Conservation (phyloP, 1,284 basidiomycete genomes). For the Apiotrichum porosum region DNA sequence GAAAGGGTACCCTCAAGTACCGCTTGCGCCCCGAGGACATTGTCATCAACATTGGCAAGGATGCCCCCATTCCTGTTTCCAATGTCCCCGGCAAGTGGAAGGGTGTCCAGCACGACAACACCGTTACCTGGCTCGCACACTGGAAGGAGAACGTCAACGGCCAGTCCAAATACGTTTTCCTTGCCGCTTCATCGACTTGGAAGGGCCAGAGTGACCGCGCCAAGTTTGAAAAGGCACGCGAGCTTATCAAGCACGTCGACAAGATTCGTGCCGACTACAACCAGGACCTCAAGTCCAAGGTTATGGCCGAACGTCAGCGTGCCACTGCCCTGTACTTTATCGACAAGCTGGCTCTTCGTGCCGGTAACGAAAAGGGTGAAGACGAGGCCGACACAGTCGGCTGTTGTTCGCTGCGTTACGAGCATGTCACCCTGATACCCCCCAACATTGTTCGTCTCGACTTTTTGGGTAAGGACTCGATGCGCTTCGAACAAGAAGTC, state of each 20-base stretch:
- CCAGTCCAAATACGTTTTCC: constrained; percentile 91
- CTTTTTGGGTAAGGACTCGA: constrained; percentile 96
- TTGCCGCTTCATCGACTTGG: constrained; percentile 86
- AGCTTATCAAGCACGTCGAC: constrained; percentile 86
- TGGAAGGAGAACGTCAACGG: constrained; percentile 95
- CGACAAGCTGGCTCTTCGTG: constrained; percentile 87
- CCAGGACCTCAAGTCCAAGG: constrained; percentile 75
- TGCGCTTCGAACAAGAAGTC: constrained; percentile 88
- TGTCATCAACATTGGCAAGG: constrained; percentile 82
- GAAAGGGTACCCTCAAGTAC: constrained; percentile 90
- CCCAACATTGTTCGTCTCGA: constrained; percentile 83
- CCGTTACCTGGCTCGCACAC: constrained; percentile 93
- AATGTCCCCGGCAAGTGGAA: constrained; percentile 87
- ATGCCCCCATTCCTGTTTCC: constrained; percentile 67
- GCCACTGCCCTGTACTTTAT: constrained; percentile 98
- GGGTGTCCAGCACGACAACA: constrained; percentile 75
- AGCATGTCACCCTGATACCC: constrained; percentile 84
- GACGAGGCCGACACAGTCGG: constrained; percentile 97
- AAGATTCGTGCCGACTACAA: constrained; percentile 81
- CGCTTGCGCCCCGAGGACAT: constrained; percentile 90
- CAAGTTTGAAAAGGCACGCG: constrained; percentile 94
- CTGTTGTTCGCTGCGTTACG: constrained; percentile 90
- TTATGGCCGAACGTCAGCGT: constrained; percentile 87
- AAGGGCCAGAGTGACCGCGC: constrained; percentile 94
- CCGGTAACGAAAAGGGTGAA: constrained; percentile 96